Percentiles rank a stretch among this genome's conserved stretches.
Conservation (phyloP, 768 basidiomycete genomes). For the Mycena albidolilacea region DNA sequence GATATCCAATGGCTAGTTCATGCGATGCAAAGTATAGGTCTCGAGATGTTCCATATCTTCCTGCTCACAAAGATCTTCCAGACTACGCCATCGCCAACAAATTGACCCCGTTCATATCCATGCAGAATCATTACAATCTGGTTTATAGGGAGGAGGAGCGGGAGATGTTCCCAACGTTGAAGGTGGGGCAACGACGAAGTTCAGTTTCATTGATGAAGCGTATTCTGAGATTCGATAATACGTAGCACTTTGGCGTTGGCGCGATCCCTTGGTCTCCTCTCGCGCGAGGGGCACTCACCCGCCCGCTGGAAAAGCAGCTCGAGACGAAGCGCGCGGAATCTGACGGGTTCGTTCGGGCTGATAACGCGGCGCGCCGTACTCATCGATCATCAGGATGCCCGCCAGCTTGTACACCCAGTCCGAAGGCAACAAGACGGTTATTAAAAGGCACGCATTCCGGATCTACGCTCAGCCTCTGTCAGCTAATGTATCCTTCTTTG, state of each 20-base stretch:
- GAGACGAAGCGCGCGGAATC: slow-evolving; percentile 56
- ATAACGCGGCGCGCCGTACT: no score
- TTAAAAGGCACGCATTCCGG: slow-evolving; percentile 16
- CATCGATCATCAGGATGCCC: slow-evolving; percentile 22
- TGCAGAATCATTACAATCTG: slow-evolving; percentile 78
- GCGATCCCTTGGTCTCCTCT: slow-evolving; percentile 74
- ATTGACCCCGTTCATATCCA: slow-evolving; percentile 73
- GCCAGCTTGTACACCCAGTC: slow-evolving; percentile 34
- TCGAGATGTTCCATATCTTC: neutral
- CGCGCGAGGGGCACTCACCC: slow-evolving; percentile 64
- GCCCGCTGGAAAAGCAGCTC: slow-evolving; percentile 45
- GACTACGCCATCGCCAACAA: slow-evolving; percentile 73
- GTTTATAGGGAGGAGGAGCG: slow-evolving; percentile 78
- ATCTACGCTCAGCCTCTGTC: neutral
- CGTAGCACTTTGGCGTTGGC: slow-evolving; percentile 67
- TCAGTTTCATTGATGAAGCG: neutral
- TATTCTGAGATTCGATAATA: neutral
- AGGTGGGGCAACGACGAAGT: slow-evolving; percentile 47
- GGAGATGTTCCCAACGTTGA: slow-evolving; percentile 73
- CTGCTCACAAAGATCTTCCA: slow-evolving; percentile 39
- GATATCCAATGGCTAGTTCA: slow-evolving; percentile 55
- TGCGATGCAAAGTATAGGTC: slow-evolving; percentile 64
- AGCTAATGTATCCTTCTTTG: neutral
- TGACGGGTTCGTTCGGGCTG: slow-evolving; percentile 48
- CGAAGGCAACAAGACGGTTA: slow-evolving; percentile 27